Base-by-base conservation (phyloP, 1,139 yeast species). In the Suhomyces anneliseae region DNA sequence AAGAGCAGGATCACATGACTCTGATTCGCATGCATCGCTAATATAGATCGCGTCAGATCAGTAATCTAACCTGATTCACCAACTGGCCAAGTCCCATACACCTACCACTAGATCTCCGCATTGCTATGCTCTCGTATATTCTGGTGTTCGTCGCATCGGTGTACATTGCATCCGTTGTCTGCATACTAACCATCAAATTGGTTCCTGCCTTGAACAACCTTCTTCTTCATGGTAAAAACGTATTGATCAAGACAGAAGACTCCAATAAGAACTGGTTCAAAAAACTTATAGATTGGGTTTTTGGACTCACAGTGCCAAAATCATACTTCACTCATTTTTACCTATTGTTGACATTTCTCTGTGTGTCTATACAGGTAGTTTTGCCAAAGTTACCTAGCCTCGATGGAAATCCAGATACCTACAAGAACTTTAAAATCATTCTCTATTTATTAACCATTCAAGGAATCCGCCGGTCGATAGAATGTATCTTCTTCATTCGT, bases 381-480 rank as follows among this genome's bases (percentile, higher is more conserved):
- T 7, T 35, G 8, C 38, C 38, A 11, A 31, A 15, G 15, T 32
- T 31, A 8, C 14, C 12, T 3, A 2, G 12, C 6, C 9, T 12
- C 11, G 33, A 34, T n/a, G 36, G 32, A 29, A 29, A 34, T 31
- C 29, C 32, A 1, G 15, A 8, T 0, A 35, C 43, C 7, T 46
- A 29, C 41, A 43, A 44, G 33, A 39, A 27, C 38, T 26, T 39
- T 36, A 39, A 38, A 32, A 39, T 50, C 37, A 50, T 53, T 31
- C 71, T 56, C 54, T 54, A 32, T 24, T 42, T 64, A 26, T 49
- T 62, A 32, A 45, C 76, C 27, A 45, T 80, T 4, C 98, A 90
- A 58, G 81, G 87, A 0, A n/a, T 68, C 1, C 72, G 96, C 55
- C 72, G 98, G 47, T 57, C 78, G 8, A 62, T 68, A 36, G 98